Conservation (phyloP, 495 filamentous ascomycete species). For the Endocarpon pusillum region DNA sequence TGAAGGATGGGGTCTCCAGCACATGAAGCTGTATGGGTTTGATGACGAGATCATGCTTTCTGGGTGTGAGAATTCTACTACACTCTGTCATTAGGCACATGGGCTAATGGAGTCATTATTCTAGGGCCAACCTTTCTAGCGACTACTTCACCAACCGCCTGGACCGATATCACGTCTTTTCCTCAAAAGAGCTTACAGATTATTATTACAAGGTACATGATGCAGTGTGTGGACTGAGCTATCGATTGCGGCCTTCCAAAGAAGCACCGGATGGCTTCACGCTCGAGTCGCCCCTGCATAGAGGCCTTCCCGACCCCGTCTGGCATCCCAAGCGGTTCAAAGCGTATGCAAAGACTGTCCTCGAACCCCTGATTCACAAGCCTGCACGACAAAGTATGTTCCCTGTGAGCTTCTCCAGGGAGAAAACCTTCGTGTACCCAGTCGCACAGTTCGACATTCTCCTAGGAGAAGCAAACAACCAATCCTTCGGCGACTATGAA, state of each 20-base stretch:
- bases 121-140: constrained; percentile 70
- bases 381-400: constrained; percentile 15
- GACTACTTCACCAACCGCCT: constrained; percentile 96
- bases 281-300: constrained; percentile 63
- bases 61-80: constrained; percentile 39
- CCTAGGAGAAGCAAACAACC: too few relatives aligned
- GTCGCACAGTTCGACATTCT: too few relatives aligned
- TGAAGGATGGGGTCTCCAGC: constrained; percentile 94
- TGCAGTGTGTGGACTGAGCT: constrained; percentile 64
- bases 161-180: constrained; percentile 87
- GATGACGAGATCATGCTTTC: constrained; percentile 94
- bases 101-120: background rate
- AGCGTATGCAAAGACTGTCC: constrained; percentile 41
- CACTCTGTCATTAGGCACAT: too few relatives aligned
- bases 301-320: constrained; percentile 55
- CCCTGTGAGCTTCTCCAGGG: constrained; percentile 15
- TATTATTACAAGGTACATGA: constrained; percentile 68
- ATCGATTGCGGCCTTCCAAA: constrained; percentile 47
- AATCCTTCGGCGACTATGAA: too few relatives aligned
- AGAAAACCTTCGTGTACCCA: constrained; percentile 75
- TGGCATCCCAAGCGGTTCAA: constrained; percentile 50
- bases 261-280: constrained; percentile 43
- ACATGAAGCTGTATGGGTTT: constrained; percentile 97
- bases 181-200: constrained; percentile 55
- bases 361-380: constrained; percentile 48